Base-by-base conservation (phyloP, 1,284 basidiomycete genomes). In the Neolentinus lepideus region DNA sequence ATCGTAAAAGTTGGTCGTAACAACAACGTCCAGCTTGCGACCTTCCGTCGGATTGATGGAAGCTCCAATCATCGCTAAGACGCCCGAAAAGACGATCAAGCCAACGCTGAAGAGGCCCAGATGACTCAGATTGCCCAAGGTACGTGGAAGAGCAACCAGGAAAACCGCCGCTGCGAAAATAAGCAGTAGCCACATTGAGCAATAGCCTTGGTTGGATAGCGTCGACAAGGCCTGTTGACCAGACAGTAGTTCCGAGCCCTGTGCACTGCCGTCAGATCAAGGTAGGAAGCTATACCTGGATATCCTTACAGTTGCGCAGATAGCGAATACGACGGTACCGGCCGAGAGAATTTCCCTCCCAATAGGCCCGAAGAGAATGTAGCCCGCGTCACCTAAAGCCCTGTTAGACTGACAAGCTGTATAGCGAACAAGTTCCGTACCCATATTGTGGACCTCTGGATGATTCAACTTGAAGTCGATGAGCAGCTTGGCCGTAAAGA, bases 381-480 rank as follows among this genome's bases (percentile, higher is more conserved):
- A 74, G 1, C 80, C 80, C 16, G 80, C 78, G 59, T 83, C 80
- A 36, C 79, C 79, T 79, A 65, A 64, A 2, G 2, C 50, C 52
- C 29, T 1, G 19, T 51, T 38, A 80, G 64, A 59, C 80, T 81
- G 8, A 79, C 75, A 0, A 79, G 81, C 59, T 74, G 79, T 3
- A 77, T 19, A n/a, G 16, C 6, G 16, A 3, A 16, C 16, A 22
- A n/a, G 29, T 9, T 21, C 33, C 61, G 45, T 59, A 68, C 71
- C 79, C 75, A 82, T 80, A 57, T 71, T 80, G 59, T 83, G 80
- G 3, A 81, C 79, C 25, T 72, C 70, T 2, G 77, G 79, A 60
- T 83, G 80, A 57, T 78, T 78, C 16, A 80, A 57, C 65, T 81
- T 83, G 72, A 83, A 83, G 63, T 80, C 75, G 53, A 81, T 73